phyloP scores from a whole-genome alignment of 306 rosid genomes.

The Pyrus pyrifolia region DNA sequence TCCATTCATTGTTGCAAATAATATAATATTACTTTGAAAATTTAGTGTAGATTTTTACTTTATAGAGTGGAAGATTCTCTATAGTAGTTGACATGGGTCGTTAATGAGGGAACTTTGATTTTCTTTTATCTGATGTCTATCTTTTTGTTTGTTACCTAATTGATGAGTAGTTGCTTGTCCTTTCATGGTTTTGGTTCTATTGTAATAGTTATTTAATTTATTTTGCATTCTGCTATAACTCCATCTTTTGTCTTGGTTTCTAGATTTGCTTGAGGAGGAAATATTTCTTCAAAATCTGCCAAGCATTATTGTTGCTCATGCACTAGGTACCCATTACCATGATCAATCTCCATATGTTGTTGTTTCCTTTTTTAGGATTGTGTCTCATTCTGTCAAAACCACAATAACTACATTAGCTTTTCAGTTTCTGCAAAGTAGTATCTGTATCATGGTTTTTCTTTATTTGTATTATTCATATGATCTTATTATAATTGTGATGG shows the following conservation, averaged over 20 bases:
- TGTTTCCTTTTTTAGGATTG: not conserved
- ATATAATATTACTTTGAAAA: not conserved
- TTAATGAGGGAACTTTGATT: not conserved
- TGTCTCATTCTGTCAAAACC: not conserved
- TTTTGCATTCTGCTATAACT: not conserved
- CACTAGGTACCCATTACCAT: slow-evolving; percentile 49
- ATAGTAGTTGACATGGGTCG: not conserved
- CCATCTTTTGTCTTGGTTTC: slow-evolving; percentile 15
- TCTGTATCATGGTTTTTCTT: not conserved
- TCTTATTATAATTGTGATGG: not conserved
- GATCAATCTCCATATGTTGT: not conserved
- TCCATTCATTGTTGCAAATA: not conserved
- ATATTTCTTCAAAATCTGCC: slow-evolving; percentile 97
- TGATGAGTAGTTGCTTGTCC: not conserved
- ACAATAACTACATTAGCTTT: not conserved
- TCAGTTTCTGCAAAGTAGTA: not conserved
- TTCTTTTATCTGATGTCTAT: not conserved
- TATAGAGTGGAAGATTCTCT: not conserved
- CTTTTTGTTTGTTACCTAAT: not conserved
- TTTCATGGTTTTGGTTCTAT: not conserved
- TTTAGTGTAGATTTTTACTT: not conserved
- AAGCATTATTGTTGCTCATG: slow-evolving; percentile 86
- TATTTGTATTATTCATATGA: not conserved
- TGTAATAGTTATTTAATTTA: not conserved
- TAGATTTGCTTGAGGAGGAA: slow-evolving; percentile 91